Base-by-base conservation (phyloP, 257 asterid genomes). In the Ophiorrhiza pumila region DNA sequence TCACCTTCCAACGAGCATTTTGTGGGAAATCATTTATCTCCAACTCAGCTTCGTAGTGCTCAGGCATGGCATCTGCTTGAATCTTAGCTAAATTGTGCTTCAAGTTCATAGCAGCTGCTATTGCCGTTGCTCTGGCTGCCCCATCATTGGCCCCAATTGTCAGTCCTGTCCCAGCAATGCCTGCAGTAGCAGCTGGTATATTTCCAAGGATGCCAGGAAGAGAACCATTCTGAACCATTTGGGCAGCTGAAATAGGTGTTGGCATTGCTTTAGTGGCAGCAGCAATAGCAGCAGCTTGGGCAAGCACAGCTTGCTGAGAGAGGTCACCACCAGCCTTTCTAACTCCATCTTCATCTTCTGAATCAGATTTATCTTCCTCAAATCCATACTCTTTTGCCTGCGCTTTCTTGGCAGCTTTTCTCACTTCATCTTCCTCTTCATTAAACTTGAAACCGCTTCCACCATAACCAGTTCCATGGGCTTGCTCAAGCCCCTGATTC, bases 1-100 rank as follows among this genome's bases (percentile, higher is more conserved):
- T 92, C 74, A 92, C 96, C 86, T 89, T 92, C 98, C 98, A 92
- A 27, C 98, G 92, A 42, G 98, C 97, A 82, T 92, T 89, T 80
- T 92, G 98, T 2, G 97, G 98, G 42, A 92, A 92, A 78, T 92
- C 97, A 50, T 92, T 92, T 34, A 92, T 92, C 75, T 92, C 98
- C 85, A 92, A 76, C 69, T 90, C 98, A 2, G 97, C 98, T 72
- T 87, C 96, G 69, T 87, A 92, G 76, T 90, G 96, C 75, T 89
- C 96, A 17, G 97, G 96, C 87, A 90, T 63, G 31, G 92, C 91
- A 78, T 87, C 96, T 5, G 90, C 94, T 75, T 88, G 97, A 80
- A 92, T 85, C 96, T 83, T 92, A 0, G 97, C 97, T 78, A 92
- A 79, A 79, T 85, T 92, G 65, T 88, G 94, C 83, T 92, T 93